These are phyloP conservation scores for Russula emetica DNA, from an alignment of 768 basidiomycete genomes.

Conservation along the genomic window DNA sequence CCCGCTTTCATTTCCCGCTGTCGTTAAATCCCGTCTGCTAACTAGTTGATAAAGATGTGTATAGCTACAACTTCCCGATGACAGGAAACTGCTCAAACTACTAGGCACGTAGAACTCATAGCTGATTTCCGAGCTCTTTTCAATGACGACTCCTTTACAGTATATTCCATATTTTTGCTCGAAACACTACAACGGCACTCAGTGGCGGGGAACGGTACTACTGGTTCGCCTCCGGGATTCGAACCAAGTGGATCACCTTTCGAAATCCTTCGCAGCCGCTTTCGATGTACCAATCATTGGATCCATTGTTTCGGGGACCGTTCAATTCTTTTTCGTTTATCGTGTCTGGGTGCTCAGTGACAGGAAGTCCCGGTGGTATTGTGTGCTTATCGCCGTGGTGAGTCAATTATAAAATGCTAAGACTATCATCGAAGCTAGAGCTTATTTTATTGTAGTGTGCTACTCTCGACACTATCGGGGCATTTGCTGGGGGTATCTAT, in stretches of 20 bases:
- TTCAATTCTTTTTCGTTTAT: conserved; percentile 22
- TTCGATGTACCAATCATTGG: conserved; percentile 11
- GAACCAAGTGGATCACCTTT: conserved; percentile 13
- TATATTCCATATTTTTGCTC: conserved; percentile 6
- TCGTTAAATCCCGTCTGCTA: background rate
- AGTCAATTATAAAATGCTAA: background rate
- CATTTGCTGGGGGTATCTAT: conserved; percentile 4
- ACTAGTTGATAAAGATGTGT: conserved; percentile 10
- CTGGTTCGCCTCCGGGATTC: conserved; percentile 20
- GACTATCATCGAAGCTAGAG: no score
- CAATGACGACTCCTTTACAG: background rate
- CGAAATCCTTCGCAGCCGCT: background rate
- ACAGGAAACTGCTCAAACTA: conserved; percentile 5
- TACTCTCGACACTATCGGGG: background rate
- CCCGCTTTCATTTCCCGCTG: background rate
- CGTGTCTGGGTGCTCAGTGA: conserved; percentile 18
- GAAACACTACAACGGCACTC: conserved; percentile 15
- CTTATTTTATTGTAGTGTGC: background rate
- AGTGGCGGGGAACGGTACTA: conserved; percentile 7
- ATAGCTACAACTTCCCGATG: conserved; percentile 16
- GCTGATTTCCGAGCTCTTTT: background rate
- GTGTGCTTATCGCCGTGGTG: conserved; percentile 4
- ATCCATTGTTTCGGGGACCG: conserved; percentile 2
- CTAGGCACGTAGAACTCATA: background rate
- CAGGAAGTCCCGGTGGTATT: background rate